A percentile compares a stretch with the other conserved stretches of the same genome.
Conservation (phyloP, 352 stramenopile genomes). For the Bremia lactucae region DNA sequence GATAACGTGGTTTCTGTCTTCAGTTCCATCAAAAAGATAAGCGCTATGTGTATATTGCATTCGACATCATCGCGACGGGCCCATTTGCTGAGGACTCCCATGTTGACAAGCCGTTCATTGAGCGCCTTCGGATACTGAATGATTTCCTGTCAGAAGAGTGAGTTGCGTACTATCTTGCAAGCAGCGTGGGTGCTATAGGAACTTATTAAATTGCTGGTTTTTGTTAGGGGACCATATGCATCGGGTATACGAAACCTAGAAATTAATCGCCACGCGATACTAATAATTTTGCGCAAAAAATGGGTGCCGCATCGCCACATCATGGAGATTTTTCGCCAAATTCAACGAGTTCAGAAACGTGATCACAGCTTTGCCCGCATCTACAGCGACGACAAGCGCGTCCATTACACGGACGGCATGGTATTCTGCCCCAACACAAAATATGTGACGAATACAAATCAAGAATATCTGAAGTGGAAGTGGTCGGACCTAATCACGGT, state of each 20-base stretch:
- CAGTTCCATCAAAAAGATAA: slow-evolving; percentile 77
- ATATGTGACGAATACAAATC: slow-evolving; percentile 77
- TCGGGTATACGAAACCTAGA: slow-evolving; percentile 49
- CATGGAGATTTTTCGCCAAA: slow-evolving; percentile 72
- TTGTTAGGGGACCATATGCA: slow-evolving; percentile 63
- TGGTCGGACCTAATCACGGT: slow-evolving; percentile 86
- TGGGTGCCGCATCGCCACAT: slow-evolving; percentile 78
- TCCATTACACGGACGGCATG: slow-evolving; percentile 85
- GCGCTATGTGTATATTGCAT: slow-evolving; percentile 84
- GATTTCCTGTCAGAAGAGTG: slow-evolving; percentile 81
- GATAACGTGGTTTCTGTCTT: slow-evolving; percentile 6
- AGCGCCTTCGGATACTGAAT: slow-evolving; percentile 70
- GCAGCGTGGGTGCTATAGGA: too few species aligned
- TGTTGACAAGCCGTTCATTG: slow-evolving; percentile 71
- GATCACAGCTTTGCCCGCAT: slow-evolving; percentile 67
- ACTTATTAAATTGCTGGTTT: too few species aligned
- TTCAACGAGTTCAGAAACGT: slow-evolving; percentile 66
- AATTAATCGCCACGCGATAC: slow-evolving; percentile 54
- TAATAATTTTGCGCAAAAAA: slow-evolving; percentile 74
- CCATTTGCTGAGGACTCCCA: slow-evolving; percentile 56
- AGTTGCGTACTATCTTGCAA: slow-evolving; percentile 14
- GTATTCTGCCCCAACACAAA: slow-evolving; percentile 84
- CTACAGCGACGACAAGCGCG: slow-evolving; percentile 75
- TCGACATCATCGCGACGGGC: slow-evolving; percentile 83
- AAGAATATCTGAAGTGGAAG: slow-evolving; percentile 89